Evolutionary conservation across 805 yeast species (phyloP).

Genomic region (Metschnikowia anglica): DNA sequence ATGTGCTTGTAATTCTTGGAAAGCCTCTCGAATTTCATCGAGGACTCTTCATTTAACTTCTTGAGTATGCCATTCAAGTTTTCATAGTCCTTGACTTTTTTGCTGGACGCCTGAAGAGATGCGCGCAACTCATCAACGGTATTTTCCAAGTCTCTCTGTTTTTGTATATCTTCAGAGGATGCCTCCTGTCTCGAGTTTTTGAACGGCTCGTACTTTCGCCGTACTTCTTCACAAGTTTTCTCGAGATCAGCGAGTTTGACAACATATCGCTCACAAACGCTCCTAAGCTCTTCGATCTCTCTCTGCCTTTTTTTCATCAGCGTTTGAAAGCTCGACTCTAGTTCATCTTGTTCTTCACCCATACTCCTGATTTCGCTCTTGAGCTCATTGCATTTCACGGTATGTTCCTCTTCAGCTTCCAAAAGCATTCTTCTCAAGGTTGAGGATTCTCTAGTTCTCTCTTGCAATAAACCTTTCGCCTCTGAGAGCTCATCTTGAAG

Average conservation of each 20-base stretch:
- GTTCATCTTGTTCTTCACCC: slow-evolving; percentile 58
- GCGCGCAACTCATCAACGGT: slow-evolving; percentile 48
- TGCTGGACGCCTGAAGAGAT: slow-evolving; percentile 51
- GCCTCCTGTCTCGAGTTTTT: slow-evolving; percentile 20
- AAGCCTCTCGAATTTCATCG: slow-evolving; percentile 62
- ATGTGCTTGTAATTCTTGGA: slow-evolving; percentile 67
- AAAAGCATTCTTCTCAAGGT: slow-evolving; percentile 66
- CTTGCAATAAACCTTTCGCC: slow-evolving; percentile 67
- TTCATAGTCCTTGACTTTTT: slow-evolving; percentile 56
- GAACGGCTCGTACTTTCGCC: slow-evolving; percentile 26
- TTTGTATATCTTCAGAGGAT: slow-evolving; percentile 11
- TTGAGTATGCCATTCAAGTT: slow-evolving; percentile 52
- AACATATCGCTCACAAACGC: slow-evolving; percentile 44
- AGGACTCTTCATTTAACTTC: slow-evolving; percentile 64
- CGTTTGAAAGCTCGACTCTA: slow-evolving; percentile 53
- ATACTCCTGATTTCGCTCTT: slow-evolving; percentile 50
- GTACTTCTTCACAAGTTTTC: slow-evolving; percentile 29
- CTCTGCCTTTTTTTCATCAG: slow-evolving; percentile 55
- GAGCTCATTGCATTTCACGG: slow-evolving; percentile 52
- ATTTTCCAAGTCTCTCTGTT: slow-evolving; percentile 25
- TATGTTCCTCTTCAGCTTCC: slow-evolving; percentile 64
- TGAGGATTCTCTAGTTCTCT: slow-evolving; percentile 74
- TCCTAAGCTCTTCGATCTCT: slow-evolving; percentile 59
- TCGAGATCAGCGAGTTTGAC: slow-evolving; percentile 42
- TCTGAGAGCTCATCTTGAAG: slow-evolving; percentile 84